phyloP scores from a whole-genome alignment of 2,329 filamentous ascomycete genomes.

The Colletotrichum sp. region DNA sequence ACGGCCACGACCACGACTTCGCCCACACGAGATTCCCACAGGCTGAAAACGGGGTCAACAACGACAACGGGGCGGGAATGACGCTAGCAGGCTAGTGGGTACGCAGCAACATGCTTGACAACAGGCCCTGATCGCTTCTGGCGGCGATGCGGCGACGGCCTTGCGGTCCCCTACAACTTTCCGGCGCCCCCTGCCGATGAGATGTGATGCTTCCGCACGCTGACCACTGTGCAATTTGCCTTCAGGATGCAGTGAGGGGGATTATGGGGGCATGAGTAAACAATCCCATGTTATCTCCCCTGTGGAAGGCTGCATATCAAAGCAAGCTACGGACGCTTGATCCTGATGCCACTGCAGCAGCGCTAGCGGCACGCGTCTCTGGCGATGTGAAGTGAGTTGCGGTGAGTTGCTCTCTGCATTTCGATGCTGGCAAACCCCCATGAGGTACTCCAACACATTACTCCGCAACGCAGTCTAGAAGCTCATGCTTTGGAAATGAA shows the following conservation, averaged over 20 bases:
- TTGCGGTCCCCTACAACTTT: slow-evolving; percentile 14
- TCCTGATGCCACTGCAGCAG: background rate
- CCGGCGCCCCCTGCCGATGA: slow-evolving; percentile 15
- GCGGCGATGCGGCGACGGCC: slow-evolving; percentile 4
- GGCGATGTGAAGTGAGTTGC: background rate
- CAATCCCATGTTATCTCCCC: slow-evolving; percentile 3
- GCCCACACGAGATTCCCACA: slow-evolving; percentile 19
- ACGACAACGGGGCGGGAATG: slow-evolving; percentile 12
- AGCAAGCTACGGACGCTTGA: background rate
- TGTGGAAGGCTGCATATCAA: background rate
- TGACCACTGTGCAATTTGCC: background rate
- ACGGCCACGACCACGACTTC: background rate
- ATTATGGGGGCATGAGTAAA: background rate
- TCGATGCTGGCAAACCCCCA: background rate
- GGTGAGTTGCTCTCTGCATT: background rate
- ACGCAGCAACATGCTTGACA: background rate
- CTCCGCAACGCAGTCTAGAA: slow-evolving; percentile 1
- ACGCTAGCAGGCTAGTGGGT: slow-evolving; percentile 4
- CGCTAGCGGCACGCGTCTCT: background rate
- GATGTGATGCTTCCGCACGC: background rate
- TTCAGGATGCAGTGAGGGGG: background rate
- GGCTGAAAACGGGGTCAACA: slow-evolving; percentile 2
- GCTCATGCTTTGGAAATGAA: slow-evolving; percentile 21
- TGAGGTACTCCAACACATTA: background rate
- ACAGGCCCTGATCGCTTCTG: slow-evolving; percentile 13